Base-by-base conservation (phyloP, 176 grass and related monocot genomes). In the Elaeis guineensis region DNA sequence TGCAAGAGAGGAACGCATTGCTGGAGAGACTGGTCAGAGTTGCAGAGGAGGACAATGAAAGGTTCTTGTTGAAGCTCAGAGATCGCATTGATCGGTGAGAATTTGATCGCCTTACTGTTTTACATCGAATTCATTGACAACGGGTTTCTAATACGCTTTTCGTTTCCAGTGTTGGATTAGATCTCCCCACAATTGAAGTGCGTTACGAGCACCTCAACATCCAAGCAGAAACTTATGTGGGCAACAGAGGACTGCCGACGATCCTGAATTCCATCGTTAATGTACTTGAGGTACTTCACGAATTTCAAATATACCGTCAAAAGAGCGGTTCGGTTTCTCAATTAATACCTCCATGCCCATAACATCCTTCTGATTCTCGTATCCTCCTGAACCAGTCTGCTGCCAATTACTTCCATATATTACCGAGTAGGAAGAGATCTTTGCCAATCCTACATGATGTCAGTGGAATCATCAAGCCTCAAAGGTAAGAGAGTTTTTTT, bases 131-230 rank as follows among this genome's bases (percentile, higher is more conserved):
- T 17, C 6, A 30, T 2, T 44, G 35, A 44, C 8, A 2, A 12
- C 2, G 2, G 7, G 6, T 26, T 11, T 44, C 11, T 44, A 44
- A 44, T 48, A 52, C 63, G 22, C 2, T 28, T n/a, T 5, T 61
- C 32, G 29, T 60, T n/a, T 69, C 18, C 49, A 89, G 76, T 49
- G 90, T 86, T 0, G 90, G 85, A 5, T 78, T 95, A 51, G 85
- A 95, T 56, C 69, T 82, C 57, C 85, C 90, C 3, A 85, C 90
- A 21, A 89, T 95, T 25, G 90, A 95, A 80, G 90, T 89, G 19
- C 71, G 90, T 1, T 95, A 78, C 51, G 62, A 95, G 82, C 24
- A 72, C 26, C 79, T 95, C 1, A 6, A 59, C 22, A 71, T 89
- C 3, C 62, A 86, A 52, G 85, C 85, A 0, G 57, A 80, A 72